phyloP scores from a whole-genome alignment of 768 basidiomycete genomes.

The Polyporus arcularius region DNA sequence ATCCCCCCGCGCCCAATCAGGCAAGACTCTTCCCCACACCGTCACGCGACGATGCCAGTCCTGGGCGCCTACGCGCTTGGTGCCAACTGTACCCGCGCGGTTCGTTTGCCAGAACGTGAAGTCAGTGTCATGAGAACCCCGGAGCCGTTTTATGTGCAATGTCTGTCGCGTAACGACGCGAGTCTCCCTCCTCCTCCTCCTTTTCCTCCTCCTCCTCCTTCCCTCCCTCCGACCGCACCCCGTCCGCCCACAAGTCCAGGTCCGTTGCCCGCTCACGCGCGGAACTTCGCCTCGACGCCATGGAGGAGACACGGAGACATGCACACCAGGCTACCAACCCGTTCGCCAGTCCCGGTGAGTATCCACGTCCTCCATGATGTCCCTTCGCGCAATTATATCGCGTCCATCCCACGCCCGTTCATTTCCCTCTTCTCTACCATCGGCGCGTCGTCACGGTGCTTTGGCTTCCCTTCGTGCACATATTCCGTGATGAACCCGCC shows the following conservation, averaged over 20 bases:
- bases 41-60: neutral
- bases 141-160: neutral
- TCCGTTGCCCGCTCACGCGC: neutral
- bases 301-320: conserved; percentile 11
- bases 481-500: no score
- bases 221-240: no score
- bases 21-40: neutral
- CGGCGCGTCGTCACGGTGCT: neutral
- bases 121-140: conserved; percentile 11
- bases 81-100: neutral
- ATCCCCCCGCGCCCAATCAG: neutral
- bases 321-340: conserved; percentile 1
- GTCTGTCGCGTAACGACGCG: neutral
- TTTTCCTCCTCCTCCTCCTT: neutral
- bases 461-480: no score
- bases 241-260: no score
- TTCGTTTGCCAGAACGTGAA: neutral
- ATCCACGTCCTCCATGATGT: no score
- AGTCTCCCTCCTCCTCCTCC: neutral
- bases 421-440: neutral
- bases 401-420: neutral
- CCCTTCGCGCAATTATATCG: no score
- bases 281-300: neutral
- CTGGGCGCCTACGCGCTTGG: neutral
- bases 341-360: conserved; percentile 18